Percentiles rank a stretch among this genome's conserved stretches.
Evolutionary conservation across 495 filamentous ascomycete species (phyloP).

Genomic region (Penicillium riverlandense): DNA sequence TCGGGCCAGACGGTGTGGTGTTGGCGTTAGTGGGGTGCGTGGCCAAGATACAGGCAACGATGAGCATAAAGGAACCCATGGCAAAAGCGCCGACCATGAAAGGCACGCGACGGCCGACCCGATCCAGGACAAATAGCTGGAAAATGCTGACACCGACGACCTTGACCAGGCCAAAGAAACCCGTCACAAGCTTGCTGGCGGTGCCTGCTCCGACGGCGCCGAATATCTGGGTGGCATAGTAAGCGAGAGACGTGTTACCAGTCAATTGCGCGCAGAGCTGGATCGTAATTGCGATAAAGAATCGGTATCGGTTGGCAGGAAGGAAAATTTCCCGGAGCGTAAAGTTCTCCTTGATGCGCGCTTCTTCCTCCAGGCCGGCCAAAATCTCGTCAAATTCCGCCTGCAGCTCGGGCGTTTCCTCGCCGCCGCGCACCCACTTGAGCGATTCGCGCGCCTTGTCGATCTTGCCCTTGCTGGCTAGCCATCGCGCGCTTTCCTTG

Average conservation of each 20-base stretch:
- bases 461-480: background rate
- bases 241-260: slow-evolving; percentile 41
- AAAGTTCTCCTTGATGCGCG: slow-evolving; percentile 31
- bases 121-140: slow-evolving; percentile 43
- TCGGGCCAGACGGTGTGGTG: slow-evolving; percentile 15
- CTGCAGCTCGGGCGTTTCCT: slow-evolving; percentile 30
- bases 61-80: slow-evolving; percentile 46
- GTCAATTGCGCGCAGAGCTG: slow-evolving; percentile 39
- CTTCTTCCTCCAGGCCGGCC: slow-evolving; percentile 39
- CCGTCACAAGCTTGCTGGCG: slow-evolving; percentile 36
- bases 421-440: slow-evolving; percentile 38
- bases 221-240: slow-evolving; percentile 44
- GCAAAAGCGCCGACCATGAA: slow-evolving; percentile 46
- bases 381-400: slow-evolving; percentile 13
- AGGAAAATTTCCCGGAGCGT: slow-evolving; percentile 34
- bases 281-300: slow-evolving; percentile 36
- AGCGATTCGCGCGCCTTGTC: slow-evolving; percentile 37
- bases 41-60: slow-evolving; percentile 40
- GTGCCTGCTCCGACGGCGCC: slow-evolving; percentile 34
- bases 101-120: slow-evolving; percentile 43
- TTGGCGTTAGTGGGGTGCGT: slow-evolving; percentile 34
- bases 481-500: background rate
- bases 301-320: slow-evolving; percentile 34
- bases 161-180: slow-evolving; percentile 44
- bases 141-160: slow-evolving; percentile 36